Base-by-base conservation (phyloP, 179 eudicot genomes). In the Silene coronaria region DNA sequence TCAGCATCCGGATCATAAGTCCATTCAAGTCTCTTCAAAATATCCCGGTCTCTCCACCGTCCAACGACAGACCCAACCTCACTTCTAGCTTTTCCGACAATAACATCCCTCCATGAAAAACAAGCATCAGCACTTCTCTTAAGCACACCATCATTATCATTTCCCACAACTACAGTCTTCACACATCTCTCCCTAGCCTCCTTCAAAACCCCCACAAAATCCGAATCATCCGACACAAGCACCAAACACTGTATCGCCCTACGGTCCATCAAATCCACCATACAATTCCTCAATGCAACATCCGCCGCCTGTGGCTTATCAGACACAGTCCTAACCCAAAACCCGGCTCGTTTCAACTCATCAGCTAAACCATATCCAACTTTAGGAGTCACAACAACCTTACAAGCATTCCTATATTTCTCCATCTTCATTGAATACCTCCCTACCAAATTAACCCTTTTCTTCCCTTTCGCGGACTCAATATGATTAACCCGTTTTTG, bases 151-250 rank as follows among this genome's bases (percentile, higher is more conserved):
- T 86, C 89, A 58, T 82, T 78, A 21, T 81, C 80, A 21, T n/a
- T 65, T 27, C 98, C 97, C 2, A 91, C 90, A 78, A 90, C 97
- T 45, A 93, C 92, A 5, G 96, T 93, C 86, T 86, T 91, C 17
- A 93, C 62, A 75, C 97, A 89, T 83, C 98, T 90, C 87, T 85
- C 81, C 68, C 77, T 90, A 42, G 96, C 97, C 82, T 90, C 98
- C 80, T 84, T 79, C 80, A 91, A 79, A 55, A 91, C 85, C 60
- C 80, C 84, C 42, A 79, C 77, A 78, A 90, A 93, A 78, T 88
- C 91, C 0, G 90, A 83, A 85, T 93, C 98, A 79, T 90, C 93
- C 0, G 98, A 93, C 27, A 93, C 96, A 75, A 93, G 87, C 17
- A 93, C 89, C 76, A 91, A 7, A 67, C 93, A 91, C 24, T 89